Evolutionary conservation across 192 early-diverging fungal genomes (phyloP), one percentile per base, ranked within the genome.

Genomic region (Coemansia sp.): DNA sequence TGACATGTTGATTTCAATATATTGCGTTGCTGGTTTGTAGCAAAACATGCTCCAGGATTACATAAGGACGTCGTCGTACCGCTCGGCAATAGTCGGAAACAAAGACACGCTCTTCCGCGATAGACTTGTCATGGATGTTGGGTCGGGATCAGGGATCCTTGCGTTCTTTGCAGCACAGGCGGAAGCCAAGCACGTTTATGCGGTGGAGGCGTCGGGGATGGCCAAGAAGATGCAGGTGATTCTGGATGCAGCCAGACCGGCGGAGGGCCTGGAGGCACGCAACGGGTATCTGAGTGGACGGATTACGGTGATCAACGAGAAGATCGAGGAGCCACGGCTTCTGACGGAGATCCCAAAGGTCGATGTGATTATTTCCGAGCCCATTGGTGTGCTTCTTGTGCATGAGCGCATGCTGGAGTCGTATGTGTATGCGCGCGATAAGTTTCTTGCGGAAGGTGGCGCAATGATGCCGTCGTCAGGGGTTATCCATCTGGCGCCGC

Each of bases 11-110:
- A 47, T 12, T 45, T 45, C 43, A 1, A 7, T 45, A 45, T 45
- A 49, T 9, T 61, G 3, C n/a, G 8, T 60, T 32, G 6, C 11
- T 51, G 45, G 15, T 42, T 47, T 48, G 62, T 80, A 97, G 91
- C 94, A 96, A 88, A 98, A 98, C 78, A 98, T 98, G 96, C 88
- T 98, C 13, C 91, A 95, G 83, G 97, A 99, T 74, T 88, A 85
- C 26, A 91, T 99, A 18, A 85, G 97, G 39, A 99, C 97, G n/a
- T 93, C 93, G 8, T 87, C 93, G 22, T 99, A 98, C 78, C 90
- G 94, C 66, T 90, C 90, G 19, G 95, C 97, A 5, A 99, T 99
- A 59, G 67, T 93, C 7, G 74, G 89, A 42, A 98, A 97, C 76
- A 85, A 85, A 3, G 77, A 88, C 5, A 67, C 82, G 39, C 84